These are phyloP conservation scores for Kokia cookei DNA, from an alignment of 441 rosid genomes.

Conservation along the genomic window DNA sequence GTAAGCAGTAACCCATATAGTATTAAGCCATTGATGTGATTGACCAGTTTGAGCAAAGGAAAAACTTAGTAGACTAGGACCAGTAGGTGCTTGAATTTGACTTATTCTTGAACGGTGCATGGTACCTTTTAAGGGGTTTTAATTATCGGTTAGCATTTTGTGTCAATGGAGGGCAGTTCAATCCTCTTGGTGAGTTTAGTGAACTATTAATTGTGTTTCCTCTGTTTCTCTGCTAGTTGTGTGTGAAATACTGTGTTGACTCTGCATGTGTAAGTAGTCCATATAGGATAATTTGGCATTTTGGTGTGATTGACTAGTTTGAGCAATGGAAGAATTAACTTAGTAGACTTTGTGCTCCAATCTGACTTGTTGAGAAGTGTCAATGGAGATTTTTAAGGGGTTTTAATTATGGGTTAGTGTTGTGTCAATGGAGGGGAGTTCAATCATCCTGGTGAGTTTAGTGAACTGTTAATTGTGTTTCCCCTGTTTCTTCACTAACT, in stretches of 20 bases:
- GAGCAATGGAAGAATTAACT: background rate
- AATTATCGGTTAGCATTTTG: background rate
- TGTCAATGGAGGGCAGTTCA: slow-evolving; percentile 60
- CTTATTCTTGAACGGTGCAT: background rate
- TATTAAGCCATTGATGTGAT: background rate
- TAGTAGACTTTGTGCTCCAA: too few species aligned
- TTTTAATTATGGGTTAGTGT: too few species aligned
- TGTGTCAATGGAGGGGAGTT: too few species aligned
- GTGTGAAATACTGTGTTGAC: background rate
- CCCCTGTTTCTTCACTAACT: background rate
- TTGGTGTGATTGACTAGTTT: background rate
- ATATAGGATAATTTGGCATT: background rate
- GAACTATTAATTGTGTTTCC: background rate
- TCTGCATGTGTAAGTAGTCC: too few species aligned
- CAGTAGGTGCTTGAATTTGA: background rate
- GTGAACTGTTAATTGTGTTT: background rate
- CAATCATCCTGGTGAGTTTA: slow-evolving; percentile 34
- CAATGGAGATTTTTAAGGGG: too few species aligned
- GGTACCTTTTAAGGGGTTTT: background rate
- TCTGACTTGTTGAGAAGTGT: too few species aligned
- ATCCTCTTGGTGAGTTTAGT: slow-evolving; percentile 51
- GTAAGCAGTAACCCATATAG: background rate
- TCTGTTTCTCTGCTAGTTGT: background rate
- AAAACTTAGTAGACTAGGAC: background rate
- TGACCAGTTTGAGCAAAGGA: background rate